These are phyloP conservation scores for Sclerotinia trifoliorum DNA, from an alignment of 2,329 filamentous ascomycete species.

Conservation along the genomic window DNA sequence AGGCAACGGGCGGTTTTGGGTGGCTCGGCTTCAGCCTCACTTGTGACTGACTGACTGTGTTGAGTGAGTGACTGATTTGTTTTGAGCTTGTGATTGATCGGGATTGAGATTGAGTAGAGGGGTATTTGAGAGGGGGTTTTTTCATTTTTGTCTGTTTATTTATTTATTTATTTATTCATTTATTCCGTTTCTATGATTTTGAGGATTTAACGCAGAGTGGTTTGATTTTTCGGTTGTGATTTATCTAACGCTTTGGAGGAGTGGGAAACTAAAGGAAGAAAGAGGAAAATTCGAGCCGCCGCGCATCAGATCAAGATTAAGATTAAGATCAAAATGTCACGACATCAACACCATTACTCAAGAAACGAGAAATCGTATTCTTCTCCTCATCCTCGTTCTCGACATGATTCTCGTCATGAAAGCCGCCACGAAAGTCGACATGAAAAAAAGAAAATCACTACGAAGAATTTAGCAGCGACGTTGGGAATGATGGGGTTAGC, in stretches of 20 bases:
- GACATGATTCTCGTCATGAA: not conserved
- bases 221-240: too few relatives aligned
- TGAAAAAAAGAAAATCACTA: not conserved
- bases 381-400: not conserved
- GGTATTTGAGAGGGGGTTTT: too few relatives aligned
- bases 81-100: not conserved
- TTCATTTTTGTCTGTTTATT: too few relatives aligned
- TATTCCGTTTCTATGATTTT: too few relatives aligned
- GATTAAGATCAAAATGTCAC: not conserved
- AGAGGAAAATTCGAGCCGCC: too few relatives aligned
- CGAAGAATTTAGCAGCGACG: constrained; percentile 10
- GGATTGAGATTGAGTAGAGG: too few relatives aligned
- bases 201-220: too few relatives aligned
- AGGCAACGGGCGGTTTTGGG: constrained; percentile 4
- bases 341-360: not conserved
- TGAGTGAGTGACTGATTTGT: not conserved
- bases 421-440: not conserved
- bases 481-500: constrained; percentile 15
- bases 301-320: not conserved
- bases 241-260: too few relatives aligned
- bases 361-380: not conserved
- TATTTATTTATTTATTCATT: too few relatives aligned
- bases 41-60: not conserved
- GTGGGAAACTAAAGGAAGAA: too few relatives aligned
- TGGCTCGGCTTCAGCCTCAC: constrained; percentile 10